Evolutionary conservation across 352 stramenopile species (phyloP).

Genomic region (Phytopythium vexans): DNA sequence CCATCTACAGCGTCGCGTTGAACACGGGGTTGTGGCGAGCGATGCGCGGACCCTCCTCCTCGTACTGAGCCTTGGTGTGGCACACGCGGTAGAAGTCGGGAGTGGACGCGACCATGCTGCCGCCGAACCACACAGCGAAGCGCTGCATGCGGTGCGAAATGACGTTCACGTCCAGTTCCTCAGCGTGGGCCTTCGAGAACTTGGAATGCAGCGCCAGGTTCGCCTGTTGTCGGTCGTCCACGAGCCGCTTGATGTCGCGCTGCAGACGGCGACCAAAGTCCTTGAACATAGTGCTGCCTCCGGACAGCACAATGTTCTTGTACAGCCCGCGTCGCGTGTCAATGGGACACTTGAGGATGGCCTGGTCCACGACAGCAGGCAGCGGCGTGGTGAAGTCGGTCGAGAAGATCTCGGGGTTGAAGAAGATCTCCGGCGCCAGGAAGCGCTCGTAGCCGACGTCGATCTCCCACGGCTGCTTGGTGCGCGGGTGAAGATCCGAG

Average conservation of each 20-base stretch:
- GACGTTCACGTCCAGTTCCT: conserved; percentile 92
- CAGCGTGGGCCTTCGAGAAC: conserved; percentile 57
- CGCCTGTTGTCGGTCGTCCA: conserved; percentile 86
- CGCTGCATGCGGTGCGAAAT: conserved; percentile 93
- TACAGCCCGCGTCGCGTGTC: conserved; percentile 93
- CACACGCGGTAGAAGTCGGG: conserved; percentile 94
- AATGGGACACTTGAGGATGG: conserved; percentile 95
- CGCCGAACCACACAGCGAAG: conserved; percentile 95
- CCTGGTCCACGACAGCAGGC: conserved; percentile 93
- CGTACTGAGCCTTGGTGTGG: conserved; percentile 96
- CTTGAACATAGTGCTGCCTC: conserved; percentile 97
- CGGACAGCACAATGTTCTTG: conserved; percentile 96
- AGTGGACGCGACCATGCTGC: conserved; percentile 92
- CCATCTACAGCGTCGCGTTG: conserved; percentile 88
- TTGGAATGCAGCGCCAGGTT: conserved; percentile 84
- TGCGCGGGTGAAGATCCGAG: conserved; percentile 69
- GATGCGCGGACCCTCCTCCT: conserved; percentile 94
- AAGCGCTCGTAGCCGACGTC: conserved; percentile 95
- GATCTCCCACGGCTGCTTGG: conserved; percentile 83
- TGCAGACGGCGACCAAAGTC: conserved; percentile 94
- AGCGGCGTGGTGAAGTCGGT: conserved; percentile 92
- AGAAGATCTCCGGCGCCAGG: conserved; percentile 95
- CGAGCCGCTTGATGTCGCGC: conserved; percentile 92
- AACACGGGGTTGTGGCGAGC: conserved; percentile 95
- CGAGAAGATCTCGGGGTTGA: conserved; percentile 96